These are phyloP conservation scores for Botryobasidium botryosum DNA, from an alignment of 768 basidiomycete species.

Conservation along the genomic window DNA sequence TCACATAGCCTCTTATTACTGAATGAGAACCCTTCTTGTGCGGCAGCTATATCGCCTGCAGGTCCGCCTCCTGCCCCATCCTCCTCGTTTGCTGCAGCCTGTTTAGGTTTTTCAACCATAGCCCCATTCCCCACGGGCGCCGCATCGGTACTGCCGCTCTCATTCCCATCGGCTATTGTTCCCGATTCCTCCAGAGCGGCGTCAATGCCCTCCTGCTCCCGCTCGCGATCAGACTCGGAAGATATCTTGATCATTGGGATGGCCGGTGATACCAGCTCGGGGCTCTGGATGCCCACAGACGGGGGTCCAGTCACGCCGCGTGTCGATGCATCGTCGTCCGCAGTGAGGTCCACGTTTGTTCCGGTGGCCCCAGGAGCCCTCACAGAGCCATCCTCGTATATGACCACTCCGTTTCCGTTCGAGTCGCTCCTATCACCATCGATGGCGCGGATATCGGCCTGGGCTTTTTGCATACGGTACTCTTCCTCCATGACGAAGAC, in stretches of 20 bases:
- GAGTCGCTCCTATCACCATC: slow-evolving; percentile 19
- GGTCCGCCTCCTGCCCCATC: slow-evolving; percentile 16
- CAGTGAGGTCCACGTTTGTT: slow-evolving; percentile 16
- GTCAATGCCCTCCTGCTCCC: slow-evolving; percentile 27
- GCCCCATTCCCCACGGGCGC: background rate
- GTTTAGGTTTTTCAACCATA: slow-evolving; percentile 22
- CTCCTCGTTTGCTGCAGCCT: slow-evolving; percentile 24
- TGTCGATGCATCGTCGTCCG: slow-evolving; percentile 61
- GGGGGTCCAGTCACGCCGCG: slow-evolving; percentile 29
- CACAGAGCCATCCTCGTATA: slow-evolving; percentile 49
- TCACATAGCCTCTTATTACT: slow-evolving; percentile 95
- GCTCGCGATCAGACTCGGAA: slow-evolving; percentile 43
- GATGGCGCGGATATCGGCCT: slow-evolving; percentile 18
- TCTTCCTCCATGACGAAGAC: slow-evolving; percentile 99
- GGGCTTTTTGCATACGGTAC: slow-evolving; percentile 90
- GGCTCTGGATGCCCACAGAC: slow-evolving; percentile 19
- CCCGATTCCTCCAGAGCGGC: slow-evolving; percentile 4
- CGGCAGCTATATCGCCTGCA: slow-evolving; percentile 9
- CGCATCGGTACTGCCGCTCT: background rate
- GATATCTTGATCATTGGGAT: slow-evolving; percentile 67
- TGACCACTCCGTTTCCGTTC: slow-evolving; percentile 25
- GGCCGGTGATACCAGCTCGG: slow-evolving; percentile 14
- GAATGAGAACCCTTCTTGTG: slow-evolving; percentile 66
- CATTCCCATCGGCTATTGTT: slow-evolving; percentile 15
- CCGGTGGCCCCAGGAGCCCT: slow-evolving; percentile 14